These are phyloP conservation scores for Calocybe gambosa DNA, from an alignment of 1,284 basidiomycete species.

Conservation along the genomic window DNA sequence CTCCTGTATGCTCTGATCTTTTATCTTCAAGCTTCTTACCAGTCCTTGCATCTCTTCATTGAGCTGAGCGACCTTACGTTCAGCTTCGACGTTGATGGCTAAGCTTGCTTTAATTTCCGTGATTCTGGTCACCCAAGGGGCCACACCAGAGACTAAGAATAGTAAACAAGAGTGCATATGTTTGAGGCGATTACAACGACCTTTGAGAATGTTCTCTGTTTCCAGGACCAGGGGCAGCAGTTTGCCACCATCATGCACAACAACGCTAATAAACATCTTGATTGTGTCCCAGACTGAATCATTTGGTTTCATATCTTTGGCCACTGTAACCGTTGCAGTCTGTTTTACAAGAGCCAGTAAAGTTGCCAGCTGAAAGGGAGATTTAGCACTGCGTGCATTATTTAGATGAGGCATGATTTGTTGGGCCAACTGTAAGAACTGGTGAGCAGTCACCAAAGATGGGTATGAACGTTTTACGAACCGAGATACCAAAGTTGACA, in stretches of 20 bases:
- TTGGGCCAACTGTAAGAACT: slow-evolving; percentile 51
- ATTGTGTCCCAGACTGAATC: slow-evolving; percentile 75
- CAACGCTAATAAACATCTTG: slow-evolving; percentile 58
- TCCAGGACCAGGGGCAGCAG: slow-evolving; percentile 70
- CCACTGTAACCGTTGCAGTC: slow-evolving; percentile 64
- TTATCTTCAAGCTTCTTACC: slow-evolving; percentile 73
- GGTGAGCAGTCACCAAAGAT: neutral
- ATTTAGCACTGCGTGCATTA: slow-evolving; percentile 71
- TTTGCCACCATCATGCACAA: slow-evolving; percentile 66
- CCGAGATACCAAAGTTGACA: slow-evolving; percentile 85
- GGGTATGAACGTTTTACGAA: slow-evolving; percentile 29
- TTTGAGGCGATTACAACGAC: slow-evolving; percentile 32
- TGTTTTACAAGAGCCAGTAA: slow-evolving; percentile 71
- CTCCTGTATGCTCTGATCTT: slow-evolving; percentile 91
- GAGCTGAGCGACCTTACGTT: slow-evolving; percentile 78
- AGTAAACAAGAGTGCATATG: slow-evolving; percentile 1
- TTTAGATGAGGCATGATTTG: slow-evolving; percentile 75
- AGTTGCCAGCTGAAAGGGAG: slow-evolving; percentile 67
- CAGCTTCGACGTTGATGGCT: slow-evolving; percentile 87
- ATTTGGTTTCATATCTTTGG: slow-evolving; percentile 60
- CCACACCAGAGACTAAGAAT: slow-evolving; percentile 58
- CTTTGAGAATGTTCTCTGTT: slow-evolving; percentile 71
- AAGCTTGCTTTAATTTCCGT: slow-evolving; percentile 81
- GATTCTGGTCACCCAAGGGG: slow-evolving; percentile 88
- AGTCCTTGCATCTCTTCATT: slow-evolving; percentile 88